These are phyloP conservation scores for Penstemon newberryi DNA, from an alignment of 257 asterid species.

Conservation along the genomic window DNA sequence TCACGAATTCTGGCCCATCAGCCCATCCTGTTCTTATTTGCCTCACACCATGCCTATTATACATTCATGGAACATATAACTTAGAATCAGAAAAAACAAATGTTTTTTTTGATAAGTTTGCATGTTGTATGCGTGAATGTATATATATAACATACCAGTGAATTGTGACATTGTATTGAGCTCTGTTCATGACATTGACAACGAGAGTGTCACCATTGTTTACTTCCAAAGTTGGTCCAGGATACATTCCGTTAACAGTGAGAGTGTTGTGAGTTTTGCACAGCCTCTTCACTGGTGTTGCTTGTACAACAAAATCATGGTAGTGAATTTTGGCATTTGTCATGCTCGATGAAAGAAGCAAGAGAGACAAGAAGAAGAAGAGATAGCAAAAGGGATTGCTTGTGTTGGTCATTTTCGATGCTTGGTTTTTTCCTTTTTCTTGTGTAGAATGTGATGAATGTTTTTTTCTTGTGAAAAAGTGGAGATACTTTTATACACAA, in stretches of 20 bases:
- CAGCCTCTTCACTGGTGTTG: conserved; percentile 84
- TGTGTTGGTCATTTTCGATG: conserved; percentile 31
- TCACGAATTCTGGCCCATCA: conserved; percentile 88
- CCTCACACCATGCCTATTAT: conserved; percentile 72
- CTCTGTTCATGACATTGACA: conserved; percentile 66
- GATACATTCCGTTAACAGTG: conserved; percentile 81
- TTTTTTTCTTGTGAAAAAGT: conserved; percentile 20
- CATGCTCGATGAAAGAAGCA: conserved; percentile 41
- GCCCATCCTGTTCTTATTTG: conserved; percentile 87
- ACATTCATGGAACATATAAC: conserved; percentile 8
- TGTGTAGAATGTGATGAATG: conserved; percentile 17
- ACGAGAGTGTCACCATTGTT: conserved; percentile 72
- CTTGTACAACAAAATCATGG: conserved; percentile 82
- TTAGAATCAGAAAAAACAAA: neutral
- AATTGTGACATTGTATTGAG: conserved; percentile 74
- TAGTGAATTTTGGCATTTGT: conserved; percentile 54
- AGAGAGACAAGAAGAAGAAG: conserved; percentile 35
- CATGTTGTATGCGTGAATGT: conserved; percentile 12
- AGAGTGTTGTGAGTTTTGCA: conserved; percentile 61
- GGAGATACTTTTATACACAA: conserved; percentile 45
- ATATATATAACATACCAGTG: conserved; percentile 59
- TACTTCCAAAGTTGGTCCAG: conserved; percentile 85
- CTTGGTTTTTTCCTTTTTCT: neutral
- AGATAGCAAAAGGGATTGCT: conserved; percentile 27
- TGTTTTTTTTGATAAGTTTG: neutral